Evolutionary conservation across 2,329 filamentous ascomycete genomes (phyloP).

Genomic region (Juglanconis juglandina): DNA sequence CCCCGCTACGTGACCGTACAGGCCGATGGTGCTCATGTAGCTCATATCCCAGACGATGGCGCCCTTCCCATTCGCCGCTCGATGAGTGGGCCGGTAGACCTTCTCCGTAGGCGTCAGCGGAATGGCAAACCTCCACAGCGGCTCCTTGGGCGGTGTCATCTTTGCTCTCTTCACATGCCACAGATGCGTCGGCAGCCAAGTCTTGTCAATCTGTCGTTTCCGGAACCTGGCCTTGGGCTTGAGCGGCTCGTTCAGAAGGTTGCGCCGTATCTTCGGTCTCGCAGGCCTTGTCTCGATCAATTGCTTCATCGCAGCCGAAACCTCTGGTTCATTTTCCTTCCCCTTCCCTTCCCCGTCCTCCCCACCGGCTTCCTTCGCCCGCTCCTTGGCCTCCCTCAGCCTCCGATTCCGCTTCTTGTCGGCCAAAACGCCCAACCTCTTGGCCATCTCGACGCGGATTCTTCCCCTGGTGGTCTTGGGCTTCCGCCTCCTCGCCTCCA

Average conservation of each 20-base stretch:
- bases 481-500: conserved; percentile 62
- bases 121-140: conserved; percentile 87
- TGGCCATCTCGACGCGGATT: conserved; percentile 72
- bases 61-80: conserved; percentile 70
- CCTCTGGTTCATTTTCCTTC: conserved; percentile 20
- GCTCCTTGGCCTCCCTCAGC: conserved; percentile 29
- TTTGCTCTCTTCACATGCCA: conserved; percentile 90
- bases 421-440: conserved; percentile 62
- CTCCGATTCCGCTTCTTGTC: conserved; percentile 50
- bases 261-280: conserved; percentile 66
- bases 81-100: conserved; percentile 81
- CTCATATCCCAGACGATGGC: conserved; percentile 90
- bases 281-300: conserved; percentile 39
- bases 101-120: conserved; percentile 86
- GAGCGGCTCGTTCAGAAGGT: conserved; percentile 60
- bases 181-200: conserved; percentile 90
- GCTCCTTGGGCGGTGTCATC: conserved; percentile 75
- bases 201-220: conserved; percentile 83
- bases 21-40: conserved; percentile 81
- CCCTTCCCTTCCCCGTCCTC: conserved; percentile 9
- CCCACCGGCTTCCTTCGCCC: conserved; percentile 22
- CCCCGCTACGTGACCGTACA: conserved; percentile 65
- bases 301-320: conserved; percentile 20
- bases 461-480: conserved; percentile 55
- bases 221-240: conserved; percentile 65